Base-by-base conservation (phyloP, 176 grass and related monocot species). In the Aegilops sharonensis region DNA sequence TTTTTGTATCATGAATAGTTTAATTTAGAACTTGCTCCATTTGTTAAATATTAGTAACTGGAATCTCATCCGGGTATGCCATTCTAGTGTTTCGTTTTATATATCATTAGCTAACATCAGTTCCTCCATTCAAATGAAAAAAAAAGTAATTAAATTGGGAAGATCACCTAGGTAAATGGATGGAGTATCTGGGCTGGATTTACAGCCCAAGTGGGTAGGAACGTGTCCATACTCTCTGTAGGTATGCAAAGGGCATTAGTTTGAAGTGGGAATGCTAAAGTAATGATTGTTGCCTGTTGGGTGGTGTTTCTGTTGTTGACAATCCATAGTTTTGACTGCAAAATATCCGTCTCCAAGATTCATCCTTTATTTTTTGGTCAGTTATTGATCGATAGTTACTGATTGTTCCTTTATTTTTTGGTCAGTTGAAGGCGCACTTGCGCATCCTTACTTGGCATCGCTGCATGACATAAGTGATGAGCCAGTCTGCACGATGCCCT, bases 381-480 rank as follows among this genome's bases (percentile, higher is more conserved):
- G 97, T 99, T 85, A 50, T 50, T 50, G 47, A 15, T 50, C 47
- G 47, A 50, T 50, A 50, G 64, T 77, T 85, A 45, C 71, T 82
- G 30, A 91, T 35, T 42, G 23, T 47, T 66, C 32, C 20, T 10
- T 87, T 78, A 11, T 43, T 63, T n/a, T 42, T 72, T 75, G 31
- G 14, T 42, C 87, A 99, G 97, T 99, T 83, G 94, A 97, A 92
- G 97, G 95, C 15, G 97, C 97, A 64, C 97, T 99, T 83, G 94
- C 89, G 43, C 97, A 99, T 86, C 97, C 94, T 54, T 99, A 99
- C 77, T 85, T 99, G 60, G 94, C 92, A 83, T 97, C 97, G 3
- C 82, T 99, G 30, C 97, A 99, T 91, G 97, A 99, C 85, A 75
- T 93, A 66, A 97, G 94, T 35, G 94, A 99, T 36, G 97, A 99